Conservation (phyloP, 805 yeast species). For the Yarrowia bubula region DNA sequence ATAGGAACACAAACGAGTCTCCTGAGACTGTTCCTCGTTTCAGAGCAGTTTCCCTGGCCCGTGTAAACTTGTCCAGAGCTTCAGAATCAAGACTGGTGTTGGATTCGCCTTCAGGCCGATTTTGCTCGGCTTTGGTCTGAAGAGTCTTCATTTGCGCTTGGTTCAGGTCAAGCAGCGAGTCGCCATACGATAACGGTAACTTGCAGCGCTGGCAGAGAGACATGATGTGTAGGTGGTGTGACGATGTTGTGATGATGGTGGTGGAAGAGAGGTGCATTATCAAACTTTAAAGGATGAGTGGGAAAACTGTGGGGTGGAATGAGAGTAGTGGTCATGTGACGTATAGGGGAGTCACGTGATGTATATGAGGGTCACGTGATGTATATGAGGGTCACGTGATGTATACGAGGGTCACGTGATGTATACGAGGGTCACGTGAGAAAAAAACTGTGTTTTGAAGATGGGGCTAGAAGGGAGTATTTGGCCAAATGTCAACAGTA, state of each 20-base stretch:
- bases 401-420: no score
- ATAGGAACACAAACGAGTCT: conserved; percentile 19
- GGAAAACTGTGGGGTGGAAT: background rate
- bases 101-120: background rate
- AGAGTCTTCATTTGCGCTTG: conserved; percentile 13
- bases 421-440: no score
- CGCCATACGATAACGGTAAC: conserved; percentile 20
- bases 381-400: no score
- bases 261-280: background rate
- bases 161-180: conserved; percentile 16
- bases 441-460: no score
- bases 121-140: conserved; percentile 16
- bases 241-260: background rate
- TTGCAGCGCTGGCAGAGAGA: conserved; percentile 24
- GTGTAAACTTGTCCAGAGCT: background rate
- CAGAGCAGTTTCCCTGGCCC: background rate
- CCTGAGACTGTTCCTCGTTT: background rate
- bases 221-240: background rate
- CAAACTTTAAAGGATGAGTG: background rate
- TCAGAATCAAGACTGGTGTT: background rate
- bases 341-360: no score
- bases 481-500: no score
- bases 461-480: no score
- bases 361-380: no score
- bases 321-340: background rate